These are phyloP conservation scores for Claviceps quebecensis DNA, from an alignment of 2,329 filamentous ascomycete species.

Conservation along the genomic window DNA sequence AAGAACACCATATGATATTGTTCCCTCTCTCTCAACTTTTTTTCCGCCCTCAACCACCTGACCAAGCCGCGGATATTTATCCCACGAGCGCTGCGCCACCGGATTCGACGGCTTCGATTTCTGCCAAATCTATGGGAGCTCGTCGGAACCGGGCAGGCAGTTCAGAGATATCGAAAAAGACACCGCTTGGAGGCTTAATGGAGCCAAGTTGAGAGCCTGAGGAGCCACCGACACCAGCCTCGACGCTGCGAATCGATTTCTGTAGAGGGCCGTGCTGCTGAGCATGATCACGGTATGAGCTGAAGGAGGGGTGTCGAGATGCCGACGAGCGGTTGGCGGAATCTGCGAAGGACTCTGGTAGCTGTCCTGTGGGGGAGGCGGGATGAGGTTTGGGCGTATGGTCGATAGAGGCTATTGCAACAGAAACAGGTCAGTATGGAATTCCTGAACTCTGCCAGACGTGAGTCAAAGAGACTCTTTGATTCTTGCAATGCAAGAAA, in stretches of 20 bases:
- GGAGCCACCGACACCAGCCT: constrained; percentile 40
- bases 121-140: constrained; percentile 55
- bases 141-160: constrained; percentile 74
- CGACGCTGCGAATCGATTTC: constrained; percentile 33
- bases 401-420: constrained; percentile 47
- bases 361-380: constrained; percentile 49
- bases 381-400: constrained; percentile 63
- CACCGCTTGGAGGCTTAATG: constrained; percentile 54
- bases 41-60: background rate
- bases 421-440: constrained; percentile 8
- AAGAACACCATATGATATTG: background rate
- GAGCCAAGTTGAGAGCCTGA: constrained; percentile 60
- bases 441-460: too few species aligned
- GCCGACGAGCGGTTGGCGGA: constrained; percentile 16
- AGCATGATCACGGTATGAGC: constrained; percentile 62
- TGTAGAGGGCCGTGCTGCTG: constrained; percentile 66
- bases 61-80: constrained; percentile 15
- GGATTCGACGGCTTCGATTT: constrained; percentile 94
- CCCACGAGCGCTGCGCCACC: constrained; percentile 57
- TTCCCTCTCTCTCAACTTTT: background rate
- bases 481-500: too few species aligned
- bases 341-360: constrained; percentile 40
- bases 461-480: background rate
- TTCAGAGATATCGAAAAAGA: constrained; percentile 81
- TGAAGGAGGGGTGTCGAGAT: constrained; percentile 48